Evolutionary conservation across 192 early-diverging fungal species (phyloP).

Genomic region (Pecoramyces ruminantium): DNA sequence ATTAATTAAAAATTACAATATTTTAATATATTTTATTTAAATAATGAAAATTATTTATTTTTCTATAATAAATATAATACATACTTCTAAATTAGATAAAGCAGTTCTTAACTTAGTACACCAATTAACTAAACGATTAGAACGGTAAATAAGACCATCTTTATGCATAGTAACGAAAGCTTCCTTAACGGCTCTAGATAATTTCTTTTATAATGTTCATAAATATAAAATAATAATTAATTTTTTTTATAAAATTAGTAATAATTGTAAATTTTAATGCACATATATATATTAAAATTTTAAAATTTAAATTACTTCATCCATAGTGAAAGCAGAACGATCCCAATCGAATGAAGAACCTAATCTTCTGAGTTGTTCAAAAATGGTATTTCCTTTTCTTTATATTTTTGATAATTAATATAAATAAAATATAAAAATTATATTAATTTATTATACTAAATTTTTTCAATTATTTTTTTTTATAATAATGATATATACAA

Average conservation of each 20-base stretch:
- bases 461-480: no score
- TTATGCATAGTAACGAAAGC: slow-evolving; percentile 87
- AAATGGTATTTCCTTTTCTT: slow-evolving; percentile 42
- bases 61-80: no score
- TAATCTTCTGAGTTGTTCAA: slow-evolving; percentile 72
- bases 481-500: no score
- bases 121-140: slow-evolving; percentile 97
- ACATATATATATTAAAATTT: no score
- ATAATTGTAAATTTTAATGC: no score
- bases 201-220: slow-evolving; percentile 13
- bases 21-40: no score
- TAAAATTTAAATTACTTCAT: no score
- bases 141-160: slow-evolving; percentile 89
- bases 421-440: neutral
- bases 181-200: slow-evolving; percentile 73
- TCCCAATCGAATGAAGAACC: slow-evolving; percentile 90
- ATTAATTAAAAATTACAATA: no score
- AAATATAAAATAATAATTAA: neutral
- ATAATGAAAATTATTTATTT: no score
- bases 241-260: neutral
- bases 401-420: neutral
- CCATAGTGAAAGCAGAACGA: slow-evolving; percentile 83
- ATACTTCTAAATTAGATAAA: slow-evolving; percentile 80
- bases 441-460: no score
- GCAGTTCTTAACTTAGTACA: slow-evolving; percentile 89